phyloP scores from a whole-genome alignment of 495 filamentous ascomycete genomes.

The Diplogelasinospora grovesii region DNA sequence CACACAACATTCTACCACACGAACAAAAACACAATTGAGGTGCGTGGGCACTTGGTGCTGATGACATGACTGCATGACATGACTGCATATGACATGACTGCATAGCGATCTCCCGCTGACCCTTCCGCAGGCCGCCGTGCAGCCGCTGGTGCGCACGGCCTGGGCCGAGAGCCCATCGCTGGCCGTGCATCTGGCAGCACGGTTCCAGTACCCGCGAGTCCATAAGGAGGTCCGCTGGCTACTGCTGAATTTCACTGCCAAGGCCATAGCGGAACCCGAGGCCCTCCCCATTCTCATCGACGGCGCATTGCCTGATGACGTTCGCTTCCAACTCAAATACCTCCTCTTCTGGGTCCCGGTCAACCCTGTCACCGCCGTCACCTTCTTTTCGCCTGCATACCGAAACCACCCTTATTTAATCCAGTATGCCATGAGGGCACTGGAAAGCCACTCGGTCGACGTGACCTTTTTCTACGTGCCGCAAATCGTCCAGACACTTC shows the following conservation, averaged over 20 bases:
- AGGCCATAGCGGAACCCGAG: slow-evolving; percentile 69
- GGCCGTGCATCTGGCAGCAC: slow-evolving; percentile 70
- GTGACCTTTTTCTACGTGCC: slow-evolving; percentile 98
- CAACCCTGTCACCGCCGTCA: slow-evolving; percentile 86
- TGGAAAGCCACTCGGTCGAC: slow-evolving; percentile 90
- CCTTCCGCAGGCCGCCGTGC: slow-evolving; percentile 41
- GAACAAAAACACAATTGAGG: slow-evolving; percentile 46
- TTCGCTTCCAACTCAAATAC: slow-evolving; percentile 85
- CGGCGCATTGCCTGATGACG: slow-evolving; percentile 63
- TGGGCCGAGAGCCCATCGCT: slow-evolving; percentile 79
- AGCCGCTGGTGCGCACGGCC: slow-evolving; percentile 64
- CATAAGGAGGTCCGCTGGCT: slow-evolving; percentile 68
- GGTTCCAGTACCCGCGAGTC: slow-evolving; percentile 71
- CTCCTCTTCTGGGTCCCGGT: slow-evolving; percentile 91
- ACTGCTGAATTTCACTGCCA: slow-evolving; percentile 74
- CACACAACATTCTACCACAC: slow-evolving; percentile 18
- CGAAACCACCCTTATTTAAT: slow-evolving; percentile 91
- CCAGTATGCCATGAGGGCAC: slow-evolving; percentile 93
- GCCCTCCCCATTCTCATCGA: slow-evolving; percentile 78
- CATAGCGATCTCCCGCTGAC: neutral
- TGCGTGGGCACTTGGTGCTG: too few relatives aligned
- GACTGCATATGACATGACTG: too few relatives aligned
- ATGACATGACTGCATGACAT: too few relatives aligned
- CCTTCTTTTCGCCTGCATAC: slow-evolving; percentile 87
- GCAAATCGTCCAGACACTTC: slow-evolving; percentile 93